Evolutionary conservation across 164 flowering plant species (phyloP).

Genomic region (Platanus orientalis): DNA sequence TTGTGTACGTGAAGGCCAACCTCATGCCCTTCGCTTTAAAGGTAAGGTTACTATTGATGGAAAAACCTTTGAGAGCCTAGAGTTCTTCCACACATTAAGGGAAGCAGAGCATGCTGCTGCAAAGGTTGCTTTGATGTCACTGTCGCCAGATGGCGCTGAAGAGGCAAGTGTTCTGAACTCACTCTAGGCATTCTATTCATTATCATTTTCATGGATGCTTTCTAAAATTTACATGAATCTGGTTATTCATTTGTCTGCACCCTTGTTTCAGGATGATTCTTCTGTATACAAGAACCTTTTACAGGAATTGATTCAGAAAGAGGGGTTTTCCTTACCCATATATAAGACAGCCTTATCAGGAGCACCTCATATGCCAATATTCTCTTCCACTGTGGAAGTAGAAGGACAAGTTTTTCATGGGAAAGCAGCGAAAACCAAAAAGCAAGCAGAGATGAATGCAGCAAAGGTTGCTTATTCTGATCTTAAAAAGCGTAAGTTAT

Average conservation of each 20-base stretch:
- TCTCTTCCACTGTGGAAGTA: conserved; percentile 44
- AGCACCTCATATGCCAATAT: conserved; percentile 28
- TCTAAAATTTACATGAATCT: not conserved
- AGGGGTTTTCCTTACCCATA: conserved; percentile 37
- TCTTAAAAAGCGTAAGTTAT: conserved; percentile 38
- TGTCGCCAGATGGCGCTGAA: conserved; percentile 32
- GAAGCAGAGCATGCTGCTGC: conserved; percentile 86
- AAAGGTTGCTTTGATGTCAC: conserved; percentile 48
- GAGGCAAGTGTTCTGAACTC: conserved; percentile 36
- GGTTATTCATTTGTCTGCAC: not conserved
- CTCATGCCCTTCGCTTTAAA: conserved; percentile 58
- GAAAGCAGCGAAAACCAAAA: conserved; percentile 39
- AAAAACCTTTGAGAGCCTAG: conserved; percentile 43
- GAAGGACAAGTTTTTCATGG: conserved; percentile 39
- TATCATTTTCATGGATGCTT: not conserved
- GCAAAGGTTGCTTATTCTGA: conserved; percentile 47
- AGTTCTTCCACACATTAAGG: conserved; percentile 42
- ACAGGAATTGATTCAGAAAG: conserved; percentile 51
- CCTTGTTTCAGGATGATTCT: conserved; percentile 36
- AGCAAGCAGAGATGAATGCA: conserved; percentile 56
- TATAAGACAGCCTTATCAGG: conserved; percentile 45
- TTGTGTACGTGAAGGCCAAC: conserved; percentile 46
- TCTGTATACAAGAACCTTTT: conserved; percentile 49
- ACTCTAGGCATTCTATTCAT: not conserved
- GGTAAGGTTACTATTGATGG: conserved; percentile 58